These are phyloP conservation scores for Durusdinium trenchii DNA, from an alignment of 73 alveolate species.

Conservation along the genomic window DNA sequence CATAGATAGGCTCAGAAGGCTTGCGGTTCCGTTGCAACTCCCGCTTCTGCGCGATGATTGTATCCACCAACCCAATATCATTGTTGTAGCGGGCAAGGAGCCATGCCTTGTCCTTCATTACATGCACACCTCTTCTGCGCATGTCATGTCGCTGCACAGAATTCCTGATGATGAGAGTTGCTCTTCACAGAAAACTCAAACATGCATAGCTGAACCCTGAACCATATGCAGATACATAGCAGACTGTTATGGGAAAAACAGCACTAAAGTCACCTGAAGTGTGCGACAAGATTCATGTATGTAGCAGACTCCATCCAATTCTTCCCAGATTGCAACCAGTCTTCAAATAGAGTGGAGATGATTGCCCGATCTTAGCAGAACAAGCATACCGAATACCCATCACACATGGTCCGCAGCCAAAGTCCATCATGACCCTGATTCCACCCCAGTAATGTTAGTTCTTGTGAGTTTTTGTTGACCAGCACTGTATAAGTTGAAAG, in stretches of 20 bases:
- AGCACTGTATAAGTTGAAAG: no score
- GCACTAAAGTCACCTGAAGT: no score
- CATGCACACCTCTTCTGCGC: background rate
- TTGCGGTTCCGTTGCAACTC: background rate
- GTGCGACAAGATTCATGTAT: no score
- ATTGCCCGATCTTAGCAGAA: background rate
- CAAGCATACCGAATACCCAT: no score
- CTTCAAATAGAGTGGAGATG: background rate
- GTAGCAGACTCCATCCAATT: background rate
- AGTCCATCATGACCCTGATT: no score
- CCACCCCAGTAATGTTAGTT: background rate
- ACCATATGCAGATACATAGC: no score
- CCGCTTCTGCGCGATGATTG: background rate
- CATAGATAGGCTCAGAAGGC: background rate
- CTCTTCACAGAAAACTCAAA: no score
- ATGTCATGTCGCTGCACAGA: no score
- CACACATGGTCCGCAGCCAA: no score
- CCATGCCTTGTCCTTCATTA: background rate
- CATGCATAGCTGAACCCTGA: no score
- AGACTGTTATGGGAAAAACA: no score
- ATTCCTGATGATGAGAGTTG: no score
- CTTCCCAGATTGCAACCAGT: background rate
- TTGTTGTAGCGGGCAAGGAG: background rate
- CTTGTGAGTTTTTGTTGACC: background rate
- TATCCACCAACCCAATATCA: background rate